These are phyloP conservation scores for Phalaenopsis hybrid DNA, from an alignment of 116 monocot species.

Conservation along the genomic window DNA sequence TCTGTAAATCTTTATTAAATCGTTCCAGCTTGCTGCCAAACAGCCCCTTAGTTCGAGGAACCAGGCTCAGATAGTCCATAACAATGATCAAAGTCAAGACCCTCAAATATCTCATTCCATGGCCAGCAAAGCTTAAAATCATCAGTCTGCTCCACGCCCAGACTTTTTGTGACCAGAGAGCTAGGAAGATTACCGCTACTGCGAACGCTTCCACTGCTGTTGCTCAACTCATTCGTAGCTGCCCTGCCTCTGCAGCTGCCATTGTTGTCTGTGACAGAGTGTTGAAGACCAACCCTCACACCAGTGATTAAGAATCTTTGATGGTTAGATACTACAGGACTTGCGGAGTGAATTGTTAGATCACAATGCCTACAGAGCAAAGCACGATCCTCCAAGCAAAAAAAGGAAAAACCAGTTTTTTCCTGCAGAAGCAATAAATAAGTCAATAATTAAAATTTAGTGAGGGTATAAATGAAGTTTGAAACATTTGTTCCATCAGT, in stretches of 20 bases:
- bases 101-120: slow-evolving; percentile 45
- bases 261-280: slow-evolving; percentile 9
- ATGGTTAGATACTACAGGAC: slow-evolving; percentile 41
- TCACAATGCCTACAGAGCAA: slow-evolving; percentile 76
- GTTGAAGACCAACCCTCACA: slow-evolving; percentile 42
- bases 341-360: slow-evolving; percentile 54
- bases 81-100: slow-evolving; percentile 22
- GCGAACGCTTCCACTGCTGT: slow-evolving; percentile 7
- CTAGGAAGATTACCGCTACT: slow-evolving; percentile 9
- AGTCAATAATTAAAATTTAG: background rate
- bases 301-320: slow-evolving; percentile 77
- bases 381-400: slow-evolving; percentile 86
- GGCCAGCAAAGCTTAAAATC: slow-evolving; percentile 28
- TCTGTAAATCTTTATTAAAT: no score
- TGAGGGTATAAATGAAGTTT: no score
- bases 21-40: no score
- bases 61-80: slow-evolving; percentile 36
- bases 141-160: slow-evolving; percentile 17
- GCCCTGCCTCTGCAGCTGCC: slow-evolving; percentile 4
- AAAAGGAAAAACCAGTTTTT: slow-evolving; percentile 71
- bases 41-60: slow-evolving; percentile 22
- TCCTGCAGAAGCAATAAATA: slow-evolving; percentile 30
- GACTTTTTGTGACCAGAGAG: slow-evolving; percentile 9
- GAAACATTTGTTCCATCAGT: no score
- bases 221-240: slow-evolving; percentile 10